These are phyloP conservation scores for Dendryphion nanum DNA, from an alignment of 2,329 filamentous ascomycete genomes.

Conservation along the genomic window DNA sequence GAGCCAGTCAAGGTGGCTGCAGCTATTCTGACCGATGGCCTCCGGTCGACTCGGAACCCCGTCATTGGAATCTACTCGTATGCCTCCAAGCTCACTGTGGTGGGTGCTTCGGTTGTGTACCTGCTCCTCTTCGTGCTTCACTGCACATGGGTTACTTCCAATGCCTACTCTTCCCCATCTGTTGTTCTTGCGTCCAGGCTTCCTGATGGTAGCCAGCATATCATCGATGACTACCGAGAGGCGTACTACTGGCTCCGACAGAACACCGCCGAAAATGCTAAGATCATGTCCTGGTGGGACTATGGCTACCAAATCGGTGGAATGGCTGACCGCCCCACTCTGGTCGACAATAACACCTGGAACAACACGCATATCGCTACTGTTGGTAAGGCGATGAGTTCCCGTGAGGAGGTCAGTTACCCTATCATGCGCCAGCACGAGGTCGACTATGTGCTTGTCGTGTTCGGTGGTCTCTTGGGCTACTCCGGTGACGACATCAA, in stretches of 20 bases:
- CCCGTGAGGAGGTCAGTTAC: slow-evolving; percentile 95
- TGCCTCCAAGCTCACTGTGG: slow-evolving; percentile 76
- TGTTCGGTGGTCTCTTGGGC: slow-evolving; percentile 92
- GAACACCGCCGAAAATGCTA: slow-evolving; percentile 91
- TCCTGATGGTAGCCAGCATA: slow-evolving; percentile 94
- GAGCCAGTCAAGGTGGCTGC: slow-evolving; percentile 48
- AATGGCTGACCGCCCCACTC: slow-evolving; percentile 94
- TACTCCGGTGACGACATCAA: slow-evolving; percentile 99
- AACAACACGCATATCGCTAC: slow-evolving; percentile 99
- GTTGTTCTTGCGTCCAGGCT: slow-evolving; percentile 90
- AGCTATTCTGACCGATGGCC: slow-evolving; percentile 50
- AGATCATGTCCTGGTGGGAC: slow-evolving; percentile 99
- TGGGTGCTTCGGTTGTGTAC: slow-evolving; percentile 71
- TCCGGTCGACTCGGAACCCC: slow-evolving; percentile 71
- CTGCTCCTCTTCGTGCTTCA: slow-evolving; percentile 92
- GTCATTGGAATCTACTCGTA: slow-evolving; percentile 79
- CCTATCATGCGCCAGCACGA: slow-evolving; percentile 98
- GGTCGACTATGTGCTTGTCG: slow-evolving; percentile 96
- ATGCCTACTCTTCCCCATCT: slow-evolving; percentile 96
- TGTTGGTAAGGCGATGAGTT: slow-evolving; percentile 98
- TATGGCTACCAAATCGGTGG: slow-evolving; percentile 99
- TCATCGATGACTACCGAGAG: slow-evolving; percentile 98
- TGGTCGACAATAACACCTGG: slow-evolving; percentile 99
- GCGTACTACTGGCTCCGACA: slow-evolving; percentile 99
- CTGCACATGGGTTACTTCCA: slow-evolving; percentile 99